A percentile compares a stretch with the other conserved stretches of the same genome.
These are phyloP conservation scores for Penicillium subrubescens DNA, from an alignment of 495 filamentous ascomycete genomes.

Conservation along the genomic window DNA sequence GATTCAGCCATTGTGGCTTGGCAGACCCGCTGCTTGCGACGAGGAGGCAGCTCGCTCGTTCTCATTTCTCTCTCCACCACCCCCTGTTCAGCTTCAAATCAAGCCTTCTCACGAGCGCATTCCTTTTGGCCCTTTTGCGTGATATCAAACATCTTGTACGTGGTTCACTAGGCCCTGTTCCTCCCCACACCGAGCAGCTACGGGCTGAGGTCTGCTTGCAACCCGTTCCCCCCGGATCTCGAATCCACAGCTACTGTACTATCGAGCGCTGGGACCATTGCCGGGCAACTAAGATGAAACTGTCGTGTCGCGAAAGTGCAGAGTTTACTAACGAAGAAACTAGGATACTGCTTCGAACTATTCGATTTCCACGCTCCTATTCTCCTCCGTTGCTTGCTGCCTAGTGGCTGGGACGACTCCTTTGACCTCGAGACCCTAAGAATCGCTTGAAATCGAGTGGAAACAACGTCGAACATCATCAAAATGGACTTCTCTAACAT, in stretches of 20 bases:
- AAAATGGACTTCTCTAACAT: slow-evolving; percentile 62
- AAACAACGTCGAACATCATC: slow-evolving; percentile 8
- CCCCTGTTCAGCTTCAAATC: slow-evolving; percentile 19
- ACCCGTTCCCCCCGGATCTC: slow-evolving; percentile 3
- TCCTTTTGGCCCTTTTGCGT: background rate
- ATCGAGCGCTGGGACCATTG: background rate
- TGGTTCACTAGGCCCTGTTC: background rate
- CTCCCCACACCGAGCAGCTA: slow-evolving; percentile 8
- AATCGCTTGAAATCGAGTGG: slow-evolving; percentile 9
- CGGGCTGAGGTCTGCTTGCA: background rate
- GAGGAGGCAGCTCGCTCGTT: slow-evolving; percentile 25
- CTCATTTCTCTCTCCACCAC: slow-evolving; percentile 26
- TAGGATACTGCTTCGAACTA: slow-evolving; percentile 12
- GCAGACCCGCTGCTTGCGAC: slow-evolving; percentile 48
- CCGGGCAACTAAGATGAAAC: background rate
- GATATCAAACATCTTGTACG: background rate
- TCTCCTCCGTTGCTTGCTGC: slow-evolving; percentile 7
- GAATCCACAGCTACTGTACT: slow-evolving; percentile 5
- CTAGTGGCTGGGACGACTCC: slow-evolving; percentile 13
- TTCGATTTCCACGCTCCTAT: background rate
- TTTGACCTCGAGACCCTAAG: slow-evolving; percentile 14
- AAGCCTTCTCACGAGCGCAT: slow-evolving; percentile 5
- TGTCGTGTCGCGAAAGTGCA: background rate
- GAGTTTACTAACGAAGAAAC: slow-evolving; percentile 18
- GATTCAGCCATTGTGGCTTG: slow-evolving; percentile 37